These are phyloP conservation scores for Coniochaeta hoffmannii DNA, from an alignment of 2,329 filamentous ascomycete genomes.

Conservation along the genomic window DNA sequence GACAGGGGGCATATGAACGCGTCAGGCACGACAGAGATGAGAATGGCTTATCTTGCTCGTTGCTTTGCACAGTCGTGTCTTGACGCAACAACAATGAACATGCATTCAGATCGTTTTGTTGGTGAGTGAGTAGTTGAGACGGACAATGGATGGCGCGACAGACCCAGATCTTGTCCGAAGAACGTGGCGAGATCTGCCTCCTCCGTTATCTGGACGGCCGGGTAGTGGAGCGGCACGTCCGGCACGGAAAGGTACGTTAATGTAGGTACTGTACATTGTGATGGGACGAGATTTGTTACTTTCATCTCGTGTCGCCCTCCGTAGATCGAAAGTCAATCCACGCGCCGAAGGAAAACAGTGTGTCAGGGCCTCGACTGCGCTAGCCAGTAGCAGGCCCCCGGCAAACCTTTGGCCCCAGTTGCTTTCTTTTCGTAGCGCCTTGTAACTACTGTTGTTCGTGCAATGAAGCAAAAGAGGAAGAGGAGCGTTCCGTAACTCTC, in stretches of 20 bases:
- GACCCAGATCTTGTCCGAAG: too few species aligned
- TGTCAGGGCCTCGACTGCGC: neutral
- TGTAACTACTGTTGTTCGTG: neutral
- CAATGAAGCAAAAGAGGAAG: constrained; percentile 1
- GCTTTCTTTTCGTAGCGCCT: neutral
- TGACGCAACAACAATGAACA: neutral
- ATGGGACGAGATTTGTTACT: constrained; percentile 7
- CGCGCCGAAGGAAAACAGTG: neutral
- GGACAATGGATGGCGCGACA: too few species aligned
- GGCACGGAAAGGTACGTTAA: too few species aligned
- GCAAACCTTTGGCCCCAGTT: neutral
- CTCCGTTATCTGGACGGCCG: neutral
- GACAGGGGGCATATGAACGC: neutral
- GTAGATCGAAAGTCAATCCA: constrained; percentile 7
- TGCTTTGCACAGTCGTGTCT: neutral
- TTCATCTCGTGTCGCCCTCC: constrained; percentile 9
- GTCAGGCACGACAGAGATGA: neutral
- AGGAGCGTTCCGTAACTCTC: neutral
- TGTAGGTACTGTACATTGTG: neutral
- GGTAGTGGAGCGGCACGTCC: neutral
- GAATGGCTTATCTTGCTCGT: neutral
- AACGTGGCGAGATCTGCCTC: neutral
- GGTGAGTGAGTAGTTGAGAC: too few species aligned
- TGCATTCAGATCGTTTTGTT: neutral
- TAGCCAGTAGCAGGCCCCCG: neutral